Base-by-base conservation (phyloP, 2,329 filamentous ascomycete species). In the Coniochaeta pulveracea region DNA sequence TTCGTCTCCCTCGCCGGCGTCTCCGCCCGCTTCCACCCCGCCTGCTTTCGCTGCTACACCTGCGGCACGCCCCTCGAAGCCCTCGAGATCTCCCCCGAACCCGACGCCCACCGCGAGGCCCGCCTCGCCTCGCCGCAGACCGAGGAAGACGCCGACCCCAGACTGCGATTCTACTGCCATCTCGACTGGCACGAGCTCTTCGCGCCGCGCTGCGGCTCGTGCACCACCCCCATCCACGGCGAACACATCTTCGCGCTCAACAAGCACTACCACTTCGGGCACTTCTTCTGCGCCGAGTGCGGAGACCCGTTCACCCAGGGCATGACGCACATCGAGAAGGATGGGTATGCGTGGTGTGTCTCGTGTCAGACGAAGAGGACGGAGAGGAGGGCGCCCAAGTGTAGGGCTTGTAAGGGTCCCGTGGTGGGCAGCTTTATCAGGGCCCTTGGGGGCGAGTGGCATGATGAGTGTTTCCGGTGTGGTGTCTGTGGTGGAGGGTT, bases 241-340 rank as follows among this genome's bases (percentile, higher is more conserved):
- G 88, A 96, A 57, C 85, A 96, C 44, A 79, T 95, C 19, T 80
- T 95, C 10, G 91, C 91, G 2, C 85, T 93, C 36, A 91, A 91
- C 1, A 21, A 22, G 18, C 86, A 94, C 58, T 98, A 85, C 84
- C 91, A 98, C 55, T 83, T 84, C 34, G 91, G 91, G 0, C 91
- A 98, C 60, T 98, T 98, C 63, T 98, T 98, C 70, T 98, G 91
- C 52, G 91, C 91, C 26, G 86, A 98, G 65, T 98, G 91, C 53
- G 91, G 91, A 44, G 89, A 98, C 60, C 89, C 91, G 1, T 98
- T 98, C 52, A 85, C 69, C 43, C 65, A 67, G 30, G 72, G 72
- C 38, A 72, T 69, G 59, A 79, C 74, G 28, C 76, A 80, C 48
- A 78, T 98, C 35, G 91, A 98, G 54, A 94, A 94, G 58, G 89